Evolutionary conservation across 2,329 filamentous ascomycete species (phyloP), one percentile per base, ranked within the genome.

Genomic region (Magnaporthiopsis poae): DNA sequence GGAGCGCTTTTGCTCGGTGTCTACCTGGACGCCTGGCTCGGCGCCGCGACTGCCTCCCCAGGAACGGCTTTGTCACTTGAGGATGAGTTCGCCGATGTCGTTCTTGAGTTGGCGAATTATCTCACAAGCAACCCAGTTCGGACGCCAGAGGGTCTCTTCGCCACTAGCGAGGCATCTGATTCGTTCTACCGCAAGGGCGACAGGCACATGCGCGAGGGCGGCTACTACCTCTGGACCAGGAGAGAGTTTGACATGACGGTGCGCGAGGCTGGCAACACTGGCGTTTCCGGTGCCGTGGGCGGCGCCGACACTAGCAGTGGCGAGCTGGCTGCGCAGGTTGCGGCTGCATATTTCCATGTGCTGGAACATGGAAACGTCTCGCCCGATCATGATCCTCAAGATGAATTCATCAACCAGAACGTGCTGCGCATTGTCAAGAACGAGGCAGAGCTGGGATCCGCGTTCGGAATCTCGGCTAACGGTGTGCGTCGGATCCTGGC

Each of bases 331-430:
- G 88, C 88, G 29, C 85, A 88, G 2, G 85, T 96, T 21, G 88
- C 91, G 36, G 91, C 92, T 0, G 87, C 87, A 5, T 91, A 96
- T 76, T 98, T 91, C 86, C 90, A 91, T 68, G 89, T 97, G 18
- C 84, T 86, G 39, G 84, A 90, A 60, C 88, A 96, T 71, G 95
- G 95, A 61, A 98, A 99, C 72, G 89, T 99, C 0, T 85, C 88
- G 46, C 87, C 88, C 3, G 86, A 89, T 66, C 87, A 94, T 71
- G 95, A 99, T 73, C 89, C 91, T 0, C 90, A 96, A 72, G 94
- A 98, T 74, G 94, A 98, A 73, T 94, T 98, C 68, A 89, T 96
- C 73, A 92, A 94, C 72, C 92, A 96, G 74, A 99, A 98, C 73
- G 92, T 96, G 5, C 78, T 97, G 1, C 86, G 87, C 56, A 83